Conservation (phyloP, 371 early-diverging fungal species). For the Mortierella sp. region DNA sequence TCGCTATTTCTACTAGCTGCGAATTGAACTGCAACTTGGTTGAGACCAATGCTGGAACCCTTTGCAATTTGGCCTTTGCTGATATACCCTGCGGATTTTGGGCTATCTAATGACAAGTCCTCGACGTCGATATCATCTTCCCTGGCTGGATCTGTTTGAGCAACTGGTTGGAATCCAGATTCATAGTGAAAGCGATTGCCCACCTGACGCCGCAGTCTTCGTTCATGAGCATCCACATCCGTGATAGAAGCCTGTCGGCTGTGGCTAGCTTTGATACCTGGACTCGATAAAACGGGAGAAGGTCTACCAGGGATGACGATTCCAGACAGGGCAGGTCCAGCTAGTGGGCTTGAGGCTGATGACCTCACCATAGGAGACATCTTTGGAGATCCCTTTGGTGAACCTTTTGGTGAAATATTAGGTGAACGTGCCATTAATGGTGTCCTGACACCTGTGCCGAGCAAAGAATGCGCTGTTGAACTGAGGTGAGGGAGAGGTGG, state of each 20-base stretch:
- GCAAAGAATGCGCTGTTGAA: conserved; percentile 23
- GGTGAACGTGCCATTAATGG: conserved; percentile 44
- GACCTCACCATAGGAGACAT: conserved; percentile 51
- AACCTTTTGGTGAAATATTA: conserved; percentile 50
- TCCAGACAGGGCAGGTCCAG: conserved; percentile 50
- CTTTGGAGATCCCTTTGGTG: conserved; percentile 51
- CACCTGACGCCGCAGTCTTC: conserved; percentile 46
- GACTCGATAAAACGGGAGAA: conserved; percentile 29
- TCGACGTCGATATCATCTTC: conserved; percentile 49
- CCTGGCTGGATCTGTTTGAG: conserved; percentile 11
- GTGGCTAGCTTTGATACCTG: conserved; percentile 34
- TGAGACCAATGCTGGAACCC: conserved; percentile 19
- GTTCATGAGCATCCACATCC: conserved; percentile 56
- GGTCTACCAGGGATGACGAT: conserved; percentile 32
- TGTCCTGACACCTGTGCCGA: conserved; percentile 33
- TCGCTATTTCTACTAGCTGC: conserved; percentile 31
- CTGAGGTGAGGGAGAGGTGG: conserved; percentile 17
- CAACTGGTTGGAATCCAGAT: conserved; percentile 42
- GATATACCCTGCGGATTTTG: conserved; percentile 19
- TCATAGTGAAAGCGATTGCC: conserved; percentile 50
- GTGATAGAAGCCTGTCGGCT: conserved; percentile 52
- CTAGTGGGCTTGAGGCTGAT: conserved; percentile 53
- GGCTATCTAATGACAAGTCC: conserved; percentile 42
- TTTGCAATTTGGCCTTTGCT: conserved; percentile 11
- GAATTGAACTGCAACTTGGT: conserved; percentile 30